phyloP scores from a whole-genome alignment of 352 stramenopile species.

The Thraustochytrium sp. region DNA sequence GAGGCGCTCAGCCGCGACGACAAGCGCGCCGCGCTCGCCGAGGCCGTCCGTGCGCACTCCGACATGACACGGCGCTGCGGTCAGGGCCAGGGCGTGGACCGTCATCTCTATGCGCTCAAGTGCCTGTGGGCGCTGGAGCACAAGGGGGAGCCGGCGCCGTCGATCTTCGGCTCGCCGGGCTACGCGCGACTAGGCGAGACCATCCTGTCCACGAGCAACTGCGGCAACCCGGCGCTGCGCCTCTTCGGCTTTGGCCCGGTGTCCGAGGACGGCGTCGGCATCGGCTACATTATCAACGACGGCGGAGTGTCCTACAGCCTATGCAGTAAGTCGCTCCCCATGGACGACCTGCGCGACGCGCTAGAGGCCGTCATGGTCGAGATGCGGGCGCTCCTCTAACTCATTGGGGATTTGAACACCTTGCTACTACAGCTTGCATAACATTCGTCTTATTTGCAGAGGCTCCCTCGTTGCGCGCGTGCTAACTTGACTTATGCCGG shows the following conservation, averaged over 20 bases:
- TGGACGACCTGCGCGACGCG: not conserved
- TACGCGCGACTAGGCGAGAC: constrained; percentile 87
- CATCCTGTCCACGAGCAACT: constrained; percentile 91
- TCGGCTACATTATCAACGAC: constrained; percentile 97
- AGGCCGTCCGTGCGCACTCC: constrained; percentile 76
- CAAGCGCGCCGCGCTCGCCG: constrained; percentile 53
- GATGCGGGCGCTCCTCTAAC: not conserved
- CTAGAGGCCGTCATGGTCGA: not conserved
- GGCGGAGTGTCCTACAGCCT: constrained; percentile 73
- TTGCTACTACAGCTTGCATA: too few relatives aligned
- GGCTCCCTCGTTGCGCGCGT: too few relatives aligned
- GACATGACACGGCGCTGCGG: constrained; percentile 76
- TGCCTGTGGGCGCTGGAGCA: constrained; percentile 58
- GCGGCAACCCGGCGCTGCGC: constrained; percentile 85
- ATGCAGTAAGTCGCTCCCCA: constrained; percentile 36
- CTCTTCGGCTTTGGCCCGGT: constrained; percentile 88
- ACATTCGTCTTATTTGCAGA: too few relatives aligned
- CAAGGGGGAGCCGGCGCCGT: constrained; percentile 53
- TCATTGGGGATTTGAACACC: too few relatives aligned
- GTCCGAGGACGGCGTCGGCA: constrained; percentile 85
- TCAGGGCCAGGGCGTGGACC: constrained; percentile 80
- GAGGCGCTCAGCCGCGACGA: not conserved
- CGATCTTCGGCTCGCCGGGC: constrained; percentile 75
- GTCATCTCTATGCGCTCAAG: constrained; percentile 87
- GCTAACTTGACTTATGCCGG: too few relatives aligned